Percentiles rank a stretch among this genome's conserved stretches.
Evolutionary conservation across 2,329 filamentous ascomycete genomes (phyloP).

Genomic region (Stromatinia cepivora): DNA sequence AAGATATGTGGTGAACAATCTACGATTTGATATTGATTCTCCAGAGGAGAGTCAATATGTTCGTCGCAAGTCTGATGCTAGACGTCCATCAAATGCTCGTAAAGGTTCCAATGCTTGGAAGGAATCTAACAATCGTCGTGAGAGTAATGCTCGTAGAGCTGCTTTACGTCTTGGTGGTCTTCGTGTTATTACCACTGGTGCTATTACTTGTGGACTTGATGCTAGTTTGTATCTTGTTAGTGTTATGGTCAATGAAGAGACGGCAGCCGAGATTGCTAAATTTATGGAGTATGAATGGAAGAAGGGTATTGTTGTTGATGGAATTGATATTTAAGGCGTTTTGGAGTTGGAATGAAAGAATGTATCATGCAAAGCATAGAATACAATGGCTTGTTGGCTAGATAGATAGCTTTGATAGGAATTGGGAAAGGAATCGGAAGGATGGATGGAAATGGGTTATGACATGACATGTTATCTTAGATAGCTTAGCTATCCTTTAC

Average conservation of each 20-base stretch:
- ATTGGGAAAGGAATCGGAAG: constrained; percentile 9
- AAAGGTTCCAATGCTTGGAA: constrained; percentile 85
- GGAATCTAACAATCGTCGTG: constrained; percentile 70
- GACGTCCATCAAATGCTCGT: constrained; percentile 63
- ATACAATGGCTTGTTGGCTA: constrained; percentile 24
- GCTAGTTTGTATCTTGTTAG: constrained; percentile 82
- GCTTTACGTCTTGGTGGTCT: constrained; percentile 59
- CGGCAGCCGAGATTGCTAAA: constrained; percentile 73
- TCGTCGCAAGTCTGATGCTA: constrained; percentile 68
- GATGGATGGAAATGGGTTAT: constrained; percentile 12
- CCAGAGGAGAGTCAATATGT: constrained; percentile 84
- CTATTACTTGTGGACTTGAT: constrained; percentile 78
- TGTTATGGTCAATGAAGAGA: constrained; percentile 75
- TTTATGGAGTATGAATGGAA: constrained; percentile 81
- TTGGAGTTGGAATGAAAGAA: constrained; percentile 25
- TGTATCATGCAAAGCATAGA: constrained; percentile 25
- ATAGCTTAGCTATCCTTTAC: constrained; percentile 41
- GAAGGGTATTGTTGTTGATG: constrained; percentile 82
- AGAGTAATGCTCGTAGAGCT: constrained; percentile 77
- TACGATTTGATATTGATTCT: constrained; percentile 77
- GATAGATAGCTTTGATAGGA: constrained; percentile 19
- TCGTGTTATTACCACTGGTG: constrained; percentile 77
- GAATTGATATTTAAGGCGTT: constrained; percentile 70
- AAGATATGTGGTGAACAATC: constrained; percentile 88
- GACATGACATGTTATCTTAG: constrained; percentile 10